phyloP scores from a whole-genome alignment of 352 stramenopile genomes.

The Globisporangium perplexum region DNA sequence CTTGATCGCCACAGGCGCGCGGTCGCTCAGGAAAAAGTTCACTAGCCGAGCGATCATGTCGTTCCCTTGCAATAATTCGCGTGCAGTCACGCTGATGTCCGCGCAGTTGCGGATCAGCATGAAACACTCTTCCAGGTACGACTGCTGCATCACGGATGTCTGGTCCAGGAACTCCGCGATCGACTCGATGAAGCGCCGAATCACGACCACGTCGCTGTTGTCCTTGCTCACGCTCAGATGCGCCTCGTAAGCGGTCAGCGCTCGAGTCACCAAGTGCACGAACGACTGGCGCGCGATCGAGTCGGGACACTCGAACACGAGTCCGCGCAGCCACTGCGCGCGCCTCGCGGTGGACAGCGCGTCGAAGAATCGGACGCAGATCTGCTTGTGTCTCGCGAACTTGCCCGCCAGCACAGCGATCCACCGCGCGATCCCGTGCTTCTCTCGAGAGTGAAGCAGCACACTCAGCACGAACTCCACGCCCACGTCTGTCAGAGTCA shows the following conservation, averaged over 20 bases:
- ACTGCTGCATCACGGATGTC: constrained; percentile 70
- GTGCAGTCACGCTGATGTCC: constrained; percentile 44
- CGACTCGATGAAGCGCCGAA: constrained; percentile 35
- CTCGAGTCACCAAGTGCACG: constrained; percentile 72
- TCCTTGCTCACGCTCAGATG: constrained; percentile 29
- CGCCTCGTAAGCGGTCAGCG: constrained; percentile 57
- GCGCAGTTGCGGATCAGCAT: constrained; percentile 78
- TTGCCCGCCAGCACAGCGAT: constrained; percentile 70
- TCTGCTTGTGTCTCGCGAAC: constrained; percentile 63
- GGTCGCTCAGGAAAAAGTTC: constrained; percentile 79
- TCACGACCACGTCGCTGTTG: constrained; percentile 13
- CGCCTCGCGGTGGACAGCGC: constrained; percentile 49
- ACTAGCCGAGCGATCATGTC: constrained; percentile 80
- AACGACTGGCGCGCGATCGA: constrained; percentile 84
- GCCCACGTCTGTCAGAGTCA: constrained; percentile 73
- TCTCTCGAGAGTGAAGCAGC: constrained; percentile 83
- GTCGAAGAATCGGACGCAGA: constrained; percentile 70
- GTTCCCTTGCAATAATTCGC: constrained; percentile 38
- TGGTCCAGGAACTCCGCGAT: constrained; percentile 65
- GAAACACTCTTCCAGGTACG: constrained; percentile 85
- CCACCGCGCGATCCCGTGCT: constrained; percentile 81
- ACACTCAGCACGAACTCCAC: constrained; percentile 86
- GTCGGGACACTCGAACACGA: constrained; percentile 84
- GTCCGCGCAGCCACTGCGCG: constrained; percentile 46
- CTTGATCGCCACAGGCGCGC: constrained; percentile 51